phyloP scores from a whole-genome alignment of 306 rosid genomes.

The Ormosia semicastrata region DNA sequence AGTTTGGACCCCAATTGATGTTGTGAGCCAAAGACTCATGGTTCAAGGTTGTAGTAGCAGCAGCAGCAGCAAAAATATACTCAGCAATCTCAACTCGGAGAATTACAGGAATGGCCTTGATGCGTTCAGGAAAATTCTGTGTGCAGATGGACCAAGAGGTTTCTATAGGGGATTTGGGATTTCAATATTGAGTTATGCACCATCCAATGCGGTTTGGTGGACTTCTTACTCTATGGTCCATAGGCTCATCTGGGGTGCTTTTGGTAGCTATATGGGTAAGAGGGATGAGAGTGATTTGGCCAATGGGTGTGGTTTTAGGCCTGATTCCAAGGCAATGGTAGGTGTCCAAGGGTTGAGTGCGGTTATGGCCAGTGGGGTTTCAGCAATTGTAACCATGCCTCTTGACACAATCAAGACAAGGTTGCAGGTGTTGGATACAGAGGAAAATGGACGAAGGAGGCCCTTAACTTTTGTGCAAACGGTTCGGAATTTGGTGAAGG shows the following conservation, averaged over 20 bases:
- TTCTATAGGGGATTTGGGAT: slow-evolving; percentile 92
- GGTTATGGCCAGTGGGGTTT: slow-evolving; percentile 85
- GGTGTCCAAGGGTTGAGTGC: slow-evolving; percentile 90
- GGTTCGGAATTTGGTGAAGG: slow-evolving; percentile 64
- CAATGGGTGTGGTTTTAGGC: slow-evolving; percentile 40
- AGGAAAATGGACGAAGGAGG: slow-evolving; percentile 72
- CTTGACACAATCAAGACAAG: slow-evolving; percentile 87
- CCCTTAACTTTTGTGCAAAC: slow-evolving; percentile 71
- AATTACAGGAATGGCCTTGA: slow-evolving; percentile 78
- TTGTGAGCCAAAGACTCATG: slow-evolving; percentile 93
- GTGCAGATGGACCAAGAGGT: slow-evolving; percentile 78
- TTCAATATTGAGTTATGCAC: slow-evolving; percentile 84
- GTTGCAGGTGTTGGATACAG: slow-evolving; percentile 86
- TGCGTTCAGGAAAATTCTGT: slow-evolving; percentile 73
- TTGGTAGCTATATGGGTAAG: slow-evolving; percentile 56
- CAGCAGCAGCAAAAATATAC: slow-evolving; percentile 17
- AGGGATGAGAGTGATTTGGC: slow-evolving; percentile 35
- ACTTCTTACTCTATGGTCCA: slow-evolving; percentile 85
- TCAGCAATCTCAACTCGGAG: slow-evolving; percentile 45
- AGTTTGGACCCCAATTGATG: slow-evolving; percentile 96
- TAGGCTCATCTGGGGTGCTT: slow-evolving; percentile 68
- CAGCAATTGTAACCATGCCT: slow-evolving; percentile 90
- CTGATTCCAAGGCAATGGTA: slow-evolving; percentile 60
- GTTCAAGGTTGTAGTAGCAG: slow-evolving; percentile 55
- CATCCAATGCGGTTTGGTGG: slow-evolving; percentile 99